A percentile compares a stretch with the other conserved stretches of the same genome.
These are phyloP conservation scores for Amniculicola lignicola DNA, from an alignment of 495 filamentous ascomycete genomes.

Conservation along the genomic window DNA sequence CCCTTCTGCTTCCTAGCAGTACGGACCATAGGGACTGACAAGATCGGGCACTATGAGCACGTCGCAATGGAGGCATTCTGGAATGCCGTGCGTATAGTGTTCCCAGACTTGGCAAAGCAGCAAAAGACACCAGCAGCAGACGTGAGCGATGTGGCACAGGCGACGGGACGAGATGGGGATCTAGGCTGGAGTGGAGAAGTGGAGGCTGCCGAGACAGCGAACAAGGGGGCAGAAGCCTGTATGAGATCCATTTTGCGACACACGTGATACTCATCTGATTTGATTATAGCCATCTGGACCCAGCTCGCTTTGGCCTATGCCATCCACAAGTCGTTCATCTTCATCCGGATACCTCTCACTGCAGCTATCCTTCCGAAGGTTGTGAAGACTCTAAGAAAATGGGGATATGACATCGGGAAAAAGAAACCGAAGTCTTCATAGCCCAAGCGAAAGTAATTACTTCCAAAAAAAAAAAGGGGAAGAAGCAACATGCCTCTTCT, in stretches of 20 bases:
- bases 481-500: too few species aligned
- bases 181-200: conserved; percentile 23
- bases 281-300: conserved; percentile 65
- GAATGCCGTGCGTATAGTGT: conserved; percentile 51
- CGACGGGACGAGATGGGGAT: conserved; percentile 16
- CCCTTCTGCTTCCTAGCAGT: conserved; percentile 93
- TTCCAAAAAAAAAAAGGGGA: too few species aligned
- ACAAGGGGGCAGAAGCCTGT: conserved; percentile 53
- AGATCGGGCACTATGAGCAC: conserved; percentile 65
- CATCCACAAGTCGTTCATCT: conserved; percentile 97
- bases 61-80: conserved; percentile 39
- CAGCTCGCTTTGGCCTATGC: conserved; percentile 93
- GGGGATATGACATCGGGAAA: conserved; percentile 77
- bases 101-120: conserved; percentile 36
- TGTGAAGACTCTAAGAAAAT: conserved; percentile 75
- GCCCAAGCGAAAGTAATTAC: too few species aligned
- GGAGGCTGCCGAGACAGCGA: conserved; percentile 41
- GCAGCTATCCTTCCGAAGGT: conserved; percentile 85
- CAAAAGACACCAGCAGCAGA: conserved; percentile 18
- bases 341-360: conserved; percentile 84
- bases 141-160: conserved; percentile 19
- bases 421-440: conserved; percentile 53
- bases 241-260: conserved; percentile 36
- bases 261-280: conserved; percentile 8
- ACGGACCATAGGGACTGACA: conserved; percentile 74